phyloP scores from a whole-genome alignment of 768 basidiomycete genomes.

The Tulasnella sp. region DNA sequence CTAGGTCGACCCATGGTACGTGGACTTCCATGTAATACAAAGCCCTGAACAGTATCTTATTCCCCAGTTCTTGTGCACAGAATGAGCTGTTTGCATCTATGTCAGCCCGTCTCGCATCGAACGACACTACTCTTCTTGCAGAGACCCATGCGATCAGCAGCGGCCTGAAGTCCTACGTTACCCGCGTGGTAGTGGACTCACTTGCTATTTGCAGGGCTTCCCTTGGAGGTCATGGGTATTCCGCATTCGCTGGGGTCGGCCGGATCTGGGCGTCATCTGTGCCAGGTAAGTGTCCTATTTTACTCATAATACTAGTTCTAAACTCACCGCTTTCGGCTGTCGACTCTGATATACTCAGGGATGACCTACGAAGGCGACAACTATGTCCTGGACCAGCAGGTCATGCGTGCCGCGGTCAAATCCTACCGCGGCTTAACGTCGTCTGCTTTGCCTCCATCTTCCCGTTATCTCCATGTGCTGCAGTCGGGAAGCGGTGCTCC shows the following conservation, averaged over 20 bases:
- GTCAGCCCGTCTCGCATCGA: conserved; percentile 37
- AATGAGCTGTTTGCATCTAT: conserved; percentile 38
- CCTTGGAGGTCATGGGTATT: conserved; percentile 71
- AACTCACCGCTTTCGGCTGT: not conserved
- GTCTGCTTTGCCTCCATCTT: conserved; percentile 34
- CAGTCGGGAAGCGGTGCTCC: not conserved
- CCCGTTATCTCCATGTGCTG: conserved; percentile 47
- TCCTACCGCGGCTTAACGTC: conserved; percentile 33
- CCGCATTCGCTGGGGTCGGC: conserved; percentile 55
- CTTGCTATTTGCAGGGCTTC: conserved; percentile 55
- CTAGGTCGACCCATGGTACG: conserved; percentile 50
- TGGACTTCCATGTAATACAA: not conserved
- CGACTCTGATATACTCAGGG: not conserved
- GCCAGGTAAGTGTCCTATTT: conserved; percentile 26
- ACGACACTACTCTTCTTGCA: conserved; percentile 51
- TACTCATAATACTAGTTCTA: not conserved
- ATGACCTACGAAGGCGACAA: conserved; percentile 68
- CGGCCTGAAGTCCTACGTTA: conserved; percentile 53
- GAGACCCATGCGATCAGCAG: conserved; percentile 63
- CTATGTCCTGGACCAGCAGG: conserved; percentile 63
- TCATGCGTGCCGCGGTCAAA: conserved; percentile 59
- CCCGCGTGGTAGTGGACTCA: conserved; percentile 41
- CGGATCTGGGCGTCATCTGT: conserved; percentile 21
- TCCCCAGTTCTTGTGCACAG: not conserved
- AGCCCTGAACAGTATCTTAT: not conserved